Evolutionary conservation across 805 yeast species (phyloP), one percentile per base, ranked within the genome.

Genomic region (Monosporozyma siamensis): DNA sequence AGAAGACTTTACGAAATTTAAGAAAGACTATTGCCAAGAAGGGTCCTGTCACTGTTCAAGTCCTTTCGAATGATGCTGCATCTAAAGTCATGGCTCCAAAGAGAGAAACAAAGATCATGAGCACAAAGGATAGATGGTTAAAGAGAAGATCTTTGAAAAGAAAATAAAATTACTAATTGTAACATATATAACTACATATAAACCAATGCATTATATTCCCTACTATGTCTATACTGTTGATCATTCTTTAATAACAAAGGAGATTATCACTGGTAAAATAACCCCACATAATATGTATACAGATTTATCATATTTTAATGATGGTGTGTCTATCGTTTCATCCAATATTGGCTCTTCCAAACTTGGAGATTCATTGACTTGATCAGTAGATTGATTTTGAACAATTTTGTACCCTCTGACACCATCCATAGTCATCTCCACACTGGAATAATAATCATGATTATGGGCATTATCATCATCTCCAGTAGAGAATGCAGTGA

Each of bases 21-120:
- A 66, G 63, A 39, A 58, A 54, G 40, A 55, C 49, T 2, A 43
- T 55, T 4, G 46, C 52, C 27, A 58, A 58, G 34, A 65, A 63
- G 41, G 75, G 74, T 1, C 70, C 71, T 1, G 70, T 71, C 22
- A 64, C 56, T 32, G 71, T 71, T 10, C 56, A 57, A 34, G 55
- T 69, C 7, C 41, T 69, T 34, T 37, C 54, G 4, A 29, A 51
- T 7, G 34, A 45, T 6, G 25, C 39, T 15, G 38, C 40, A n/a
- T 17, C 41, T 5, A 52, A 45, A 14, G 38, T 50, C 6, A 42
- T 58, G 55, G 61, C 65, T 6, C 65, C 66, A 35, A 58, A 53
- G 39, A 53, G 43, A 39, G 64, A 59, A 38, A 23, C 42, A 8
- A 27, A 46, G 10, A 48, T 60, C 12, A 50, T 53, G 49, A 50